These are phyloP conservation scores for Chlorophyllum brunneum DNA, from an alignment of 768 basidiomycete genomes.

Conservation along the genomic window DNA sequence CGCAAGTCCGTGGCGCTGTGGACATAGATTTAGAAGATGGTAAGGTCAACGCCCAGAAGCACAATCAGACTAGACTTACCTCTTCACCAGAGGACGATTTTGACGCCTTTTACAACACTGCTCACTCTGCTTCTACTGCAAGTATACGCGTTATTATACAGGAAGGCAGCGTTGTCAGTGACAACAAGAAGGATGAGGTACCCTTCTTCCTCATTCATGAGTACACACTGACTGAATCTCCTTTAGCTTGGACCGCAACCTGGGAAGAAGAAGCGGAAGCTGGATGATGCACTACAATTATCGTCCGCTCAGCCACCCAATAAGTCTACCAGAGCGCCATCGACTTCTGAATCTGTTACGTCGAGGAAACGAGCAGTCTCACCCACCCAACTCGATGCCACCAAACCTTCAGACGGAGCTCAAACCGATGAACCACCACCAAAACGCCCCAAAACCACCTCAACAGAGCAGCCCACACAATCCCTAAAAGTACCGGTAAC, in stretches of 20 bases:
- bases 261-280: slow-evolving; percentile 1
- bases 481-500: too few relatives aligned
- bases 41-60: slow-evolving; percentile 25
- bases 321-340: background rate
- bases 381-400: background rate
- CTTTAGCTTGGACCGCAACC: background rate
- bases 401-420: background rate
- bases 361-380: slow-evolving; percentile 14
- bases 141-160: slow-evolving; percentile 37
- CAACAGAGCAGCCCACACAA: background rate
- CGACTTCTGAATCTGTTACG: background rate
- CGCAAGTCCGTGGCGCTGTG: slow-evolving; percentile 51
- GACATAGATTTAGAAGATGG: slow-evolving; percentile 76
- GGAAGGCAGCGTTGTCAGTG: background rate
- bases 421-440: background rate
- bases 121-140: slow-evolving; percentile 29
- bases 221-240: background rate
- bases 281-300: background rate
- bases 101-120: slow-evolving; percentile 58
- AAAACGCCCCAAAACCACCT: background rate
- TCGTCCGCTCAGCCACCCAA: background rate
- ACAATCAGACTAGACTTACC: background rate
- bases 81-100: slow-evolving; percentile 67
- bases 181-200: background rate
- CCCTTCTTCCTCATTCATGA: background rate